phyloP scores from a whole-genome alignment of 2,329 filamentous ascomycete species.

The Byssoonygena ceratinophila region DNA sequence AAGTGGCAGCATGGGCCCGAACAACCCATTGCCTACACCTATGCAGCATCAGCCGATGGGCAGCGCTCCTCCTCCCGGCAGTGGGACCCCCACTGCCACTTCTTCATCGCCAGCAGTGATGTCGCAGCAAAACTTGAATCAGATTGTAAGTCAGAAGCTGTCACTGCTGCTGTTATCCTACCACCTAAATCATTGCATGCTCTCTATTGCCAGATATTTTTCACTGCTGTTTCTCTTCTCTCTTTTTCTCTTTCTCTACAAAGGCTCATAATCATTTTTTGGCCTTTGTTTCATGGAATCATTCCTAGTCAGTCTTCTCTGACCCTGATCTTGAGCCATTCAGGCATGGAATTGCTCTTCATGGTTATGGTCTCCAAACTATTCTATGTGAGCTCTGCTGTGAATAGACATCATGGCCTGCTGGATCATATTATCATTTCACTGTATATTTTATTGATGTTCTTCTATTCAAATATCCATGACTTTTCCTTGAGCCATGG shows the following conservation, averaged over 20 bases:
- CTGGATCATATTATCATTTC: neutral
- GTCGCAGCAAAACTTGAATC: conserved; percentile 84
- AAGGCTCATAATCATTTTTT: too few species aligned
- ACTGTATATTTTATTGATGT: too few species aligned
- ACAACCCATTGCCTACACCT: conserved; percentile 37
- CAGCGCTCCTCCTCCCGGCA: conserved; percentile 38
- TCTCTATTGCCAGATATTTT: neutral
- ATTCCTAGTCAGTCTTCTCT: too few species aligned
- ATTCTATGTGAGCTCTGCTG: neutral
- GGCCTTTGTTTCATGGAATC: too few species aligned
- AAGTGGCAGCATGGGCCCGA: conserved; percentile 41
- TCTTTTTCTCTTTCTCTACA: neutral
- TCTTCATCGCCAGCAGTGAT: conserved; percentile 39
- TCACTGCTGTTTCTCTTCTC: neutral
- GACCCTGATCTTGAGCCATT: too few species aligned
- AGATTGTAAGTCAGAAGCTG: conserved; percentile 61
- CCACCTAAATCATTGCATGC: neutral
- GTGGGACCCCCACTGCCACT: conserved; percentile 31
- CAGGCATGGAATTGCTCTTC: too few species aligned
- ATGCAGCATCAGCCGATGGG: conserved; percentile 38
- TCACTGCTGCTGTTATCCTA: neutral
- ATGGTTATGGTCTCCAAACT: too few species aligned
- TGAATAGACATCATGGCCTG: neutral
- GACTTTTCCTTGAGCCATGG: too few species aligned
- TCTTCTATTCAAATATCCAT: too few species aligned